Conservation (phyloP, 1,284 basidiomycete species). For the Ustilago cynodontis region DNA sequence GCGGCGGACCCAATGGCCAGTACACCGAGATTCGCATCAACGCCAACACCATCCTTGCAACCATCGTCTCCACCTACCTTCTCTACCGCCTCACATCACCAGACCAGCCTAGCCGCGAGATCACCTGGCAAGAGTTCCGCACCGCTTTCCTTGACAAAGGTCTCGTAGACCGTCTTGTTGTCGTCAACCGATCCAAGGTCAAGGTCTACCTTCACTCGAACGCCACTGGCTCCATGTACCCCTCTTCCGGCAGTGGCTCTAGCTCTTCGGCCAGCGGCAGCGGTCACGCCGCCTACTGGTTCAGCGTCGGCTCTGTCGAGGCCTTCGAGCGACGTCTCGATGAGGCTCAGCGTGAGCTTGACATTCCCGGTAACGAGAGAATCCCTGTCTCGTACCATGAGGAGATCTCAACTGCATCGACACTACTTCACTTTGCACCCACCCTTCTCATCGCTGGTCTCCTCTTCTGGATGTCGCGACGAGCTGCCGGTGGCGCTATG, state of each 20-base stretch:
- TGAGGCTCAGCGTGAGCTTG: conserved; percentile 90
- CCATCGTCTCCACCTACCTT: conserved; percentile 77
- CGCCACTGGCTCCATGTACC: conserved; percentile 78
- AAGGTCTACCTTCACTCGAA: conserved; percentile 85
- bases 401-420: conserved; percentile 86
- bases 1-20: conserved; percentile 44
- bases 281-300: conserved; percentile 77
- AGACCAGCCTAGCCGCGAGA: conserved; percentile 78
- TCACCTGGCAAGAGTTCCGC: conserved; percentile 98
- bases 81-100: conserved; percentile 76
- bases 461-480: conserved; percentile 87
- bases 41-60: conserved; percentile 63
- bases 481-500: conserved; percentile 73
- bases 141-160: conserved; percentile 95
- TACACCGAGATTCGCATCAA: conserved; percentile 64
- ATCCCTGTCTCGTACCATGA: conserved; percentile 98
- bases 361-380: conserved; percentile 89
- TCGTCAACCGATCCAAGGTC: conserved; percentile 91
- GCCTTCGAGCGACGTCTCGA: conserved; percentile 95
- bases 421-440: conserved; percentile 91
- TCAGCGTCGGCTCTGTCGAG: conserved; percentile 97
- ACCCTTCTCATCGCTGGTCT: conserved; percentile 91
- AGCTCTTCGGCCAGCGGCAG: conserved; percentile 31
- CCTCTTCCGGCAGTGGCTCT: conserved; percentile 25
- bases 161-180: conserved; percentile 91